These are phyloP conservation scores for Wallemia hederae DNA, from an alignment of 1,284 basidiomycete genomes.

Conservation along the genomic window DNA sequence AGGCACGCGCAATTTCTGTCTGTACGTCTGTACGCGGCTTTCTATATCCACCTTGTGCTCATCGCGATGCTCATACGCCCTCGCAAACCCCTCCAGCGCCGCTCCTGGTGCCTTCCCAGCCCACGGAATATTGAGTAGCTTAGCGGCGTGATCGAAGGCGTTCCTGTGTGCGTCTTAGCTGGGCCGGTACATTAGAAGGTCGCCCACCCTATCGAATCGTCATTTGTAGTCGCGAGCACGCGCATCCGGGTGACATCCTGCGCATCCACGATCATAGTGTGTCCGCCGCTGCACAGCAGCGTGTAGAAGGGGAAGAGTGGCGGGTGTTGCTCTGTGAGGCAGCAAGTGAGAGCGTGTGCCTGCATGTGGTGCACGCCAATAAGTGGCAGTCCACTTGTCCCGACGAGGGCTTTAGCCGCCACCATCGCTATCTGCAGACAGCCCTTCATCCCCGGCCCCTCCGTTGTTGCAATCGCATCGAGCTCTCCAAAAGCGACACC, in stretches of 20 bases:
- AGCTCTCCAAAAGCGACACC: constrained; percentile 29
- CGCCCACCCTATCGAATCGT: constrained; percentile 36
- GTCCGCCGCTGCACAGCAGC: constrained; percentile 63
- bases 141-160: background rate
- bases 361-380: constrained; percentile 90
- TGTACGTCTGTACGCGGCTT: background rate
- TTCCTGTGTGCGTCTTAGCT: background rate
- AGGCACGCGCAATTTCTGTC: constrained; percentile 22
- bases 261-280: constrained; percentile 57
- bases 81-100: background rate
- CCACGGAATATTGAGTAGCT: background rate
- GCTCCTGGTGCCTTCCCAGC: background rate
- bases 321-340: constrained; percentile 29
- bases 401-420: constrained; percentile 50
- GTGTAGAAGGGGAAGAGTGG: constrained; percentile 62
- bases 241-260: constrained; percentile 28
- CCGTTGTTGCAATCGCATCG: constrained; percentile 65
- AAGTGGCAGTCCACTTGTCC: constrained; percentile 40
- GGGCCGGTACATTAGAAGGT: background rate
- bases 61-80: background rate
- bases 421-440: constrained; percentile 48
- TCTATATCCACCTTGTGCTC: background rate
- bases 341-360: constrained; percentile 66
- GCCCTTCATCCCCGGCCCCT: constrained; percentile 63
- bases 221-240: constrained; percentile 42